Conservation (phyloP, 2,329 filamentous ascomycete genomes). For the Boeremia exigua region DNA sequence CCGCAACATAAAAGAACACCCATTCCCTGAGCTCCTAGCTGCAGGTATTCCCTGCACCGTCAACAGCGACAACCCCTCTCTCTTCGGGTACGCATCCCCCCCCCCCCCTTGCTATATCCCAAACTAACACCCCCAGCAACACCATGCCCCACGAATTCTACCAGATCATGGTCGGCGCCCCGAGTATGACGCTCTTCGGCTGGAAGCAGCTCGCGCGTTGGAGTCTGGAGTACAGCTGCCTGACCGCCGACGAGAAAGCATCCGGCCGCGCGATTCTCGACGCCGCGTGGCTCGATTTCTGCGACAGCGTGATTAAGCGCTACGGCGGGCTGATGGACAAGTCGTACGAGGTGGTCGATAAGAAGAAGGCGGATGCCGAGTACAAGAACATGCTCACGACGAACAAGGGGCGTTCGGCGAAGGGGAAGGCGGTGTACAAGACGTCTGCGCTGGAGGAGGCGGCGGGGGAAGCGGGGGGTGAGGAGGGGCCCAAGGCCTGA, state of each 20-base stretch:
- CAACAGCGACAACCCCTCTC: slow-evolving; percentile 76
- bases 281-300: slow-evolving; percentile 64
- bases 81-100: slow-evolving; percentile 63
- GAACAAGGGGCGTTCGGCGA: not conserved
- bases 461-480: not conserved
- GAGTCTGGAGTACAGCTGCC: slow-evolving; percentile 55
- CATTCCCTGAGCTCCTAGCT: slow-evolving; percentile 72
- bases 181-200: slow-evolving; percentile 70
- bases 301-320: slow-evolving; percentile 53
- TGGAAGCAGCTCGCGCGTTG: slow-evolving; percentile 68
- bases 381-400: not conserved
- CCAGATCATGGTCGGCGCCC: slow-evolving; percentile 73
- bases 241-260: slow-evolving; percentile 48
- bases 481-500: not conserved
- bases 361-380: not conserved
- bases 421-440: not conserved
- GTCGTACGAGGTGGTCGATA: not conserved
- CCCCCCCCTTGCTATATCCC: too few species aligned
- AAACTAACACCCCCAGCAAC: slow-evolving; percentile 56
- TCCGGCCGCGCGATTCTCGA: slow-evolving; percentile 57
- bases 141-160: slow-evolving; percentile 79
- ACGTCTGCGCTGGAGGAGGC: not conserved
- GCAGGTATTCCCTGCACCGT: slow-evolving; percentile 76
- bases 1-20: slow-evolving; percentile 68
- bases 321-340: not conserved